phyloP scores from a whole-genome alignment of 2,329 filamentous ascomycete genomes.

The Thelonectria olida region DNA sequence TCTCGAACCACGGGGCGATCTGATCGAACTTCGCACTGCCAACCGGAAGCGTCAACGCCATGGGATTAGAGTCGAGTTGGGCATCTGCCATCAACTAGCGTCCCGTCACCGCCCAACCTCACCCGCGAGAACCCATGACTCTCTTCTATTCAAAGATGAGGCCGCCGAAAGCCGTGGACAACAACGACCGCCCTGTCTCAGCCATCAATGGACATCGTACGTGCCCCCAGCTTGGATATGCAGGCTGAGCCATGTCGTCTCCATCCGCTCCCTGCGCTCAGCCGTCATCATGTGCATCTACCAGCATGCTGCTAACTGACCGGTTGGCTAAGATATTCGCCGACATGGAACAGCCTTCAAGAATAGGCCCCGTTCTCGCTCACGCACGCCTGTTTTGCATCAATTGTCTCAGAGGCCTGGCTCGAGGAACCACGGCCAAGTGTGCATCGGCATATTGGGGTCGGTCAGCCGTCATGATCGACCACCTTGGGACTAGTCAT shows the following conservation, averaged over 20 bases:
- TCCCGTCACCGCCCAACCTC: conserved; percentile 31
- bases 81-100: conserved; percentile 17
- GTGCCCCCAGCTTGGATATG: background rate
- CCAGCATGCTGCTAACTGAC: conserved; percentile 10
- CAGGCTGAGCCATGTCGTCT: conserved; percentile 19
- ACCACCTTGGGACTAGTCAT: conserved; percentile 3
- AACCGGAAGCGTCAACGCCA: conserved; percentile 25
- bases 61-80: conserved; percentile 18
- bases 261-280: conserved; percentile 9
- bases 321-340: conserved; percentile 12
- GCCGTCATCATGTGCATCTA: conserved; percentile 16
- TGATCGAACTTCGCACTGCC: conserved; percentile 27
- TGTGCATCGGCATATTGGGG: background rate
- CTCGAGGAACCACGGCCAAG: conserved; percentile 10
- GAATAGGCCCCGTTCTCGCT: conserved; percentile 9
- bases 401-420: conserved; percentile 13
- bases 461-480: conserved; percentile 15
- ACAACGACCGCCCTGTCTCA: conserved; percentile 1
- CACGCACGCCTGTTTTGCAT: conserved; percentile 21
- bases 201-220: conserved; percentile 1
- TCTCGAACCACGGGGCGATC: conserved; percentile 34
- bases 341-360: conserved; percentile 16
- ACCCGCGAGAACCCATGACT: conserved; percentile 8
- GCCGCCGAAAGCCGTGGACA: conserved; percentile 21
- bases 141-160: conserved; percentile 20